Evolutionary conservation across 495 filamentous ascomycete genomes (phyloP), one percentile per base, ranked within the genome.

Genomic region (Aspergillus olivimuriae): DNA sequence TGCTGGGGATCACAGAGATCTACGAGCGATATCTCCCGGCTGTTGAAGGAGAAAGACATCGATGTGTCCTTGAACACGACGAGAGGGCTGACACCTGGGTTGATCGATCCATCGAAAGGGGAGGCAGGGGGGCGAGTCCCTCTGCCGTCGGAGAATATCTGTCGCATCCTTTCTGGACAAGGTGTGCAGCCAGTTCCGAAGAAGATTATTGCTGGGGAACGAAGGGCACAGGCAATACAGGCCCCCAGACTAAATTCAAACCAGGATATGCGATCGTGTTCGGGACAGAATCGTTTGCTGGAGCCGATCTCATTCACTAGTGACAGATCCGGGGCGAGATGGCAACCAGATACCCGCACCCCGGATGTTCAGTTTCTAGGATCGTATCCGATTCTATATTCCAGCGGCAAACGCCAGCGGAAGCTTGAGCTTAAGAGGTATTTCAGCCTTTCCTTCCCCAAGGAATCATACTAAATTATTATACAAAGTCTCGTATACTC

Each of bases 31-130:
- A 31, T 51, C 14, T 15, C 17, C n/a, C 31, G 45, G 0, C 0
- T 17, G 19, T 20, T 48, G 26, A 18, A 34, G 21, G 17, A 36
- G 22, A n/a, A 0, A 9, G 44, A 48, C 4, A 10, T 44, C 10
- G 43, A 58, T 40, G 23, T 44, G 3, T n/a, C 16, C 1, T n/a
- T 26, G 15, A 58, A 54, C 14, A 49, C 41, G 12, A 53, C 50
- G 0, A 36, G 48, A 32, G 47, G 43, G 1, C n/a, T 47, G 23
- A 54, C 48, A 2, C 48, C 47, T 19, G 47, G 51, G 11, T 28
- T 55, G 17, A 47, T 44, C 6, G 39, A 38, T 15, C 49, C 42
- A 12, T 22, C 23, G 5, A 16, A 22, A 31, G 48, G 52, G 0
- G 53, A 44, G 36, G 35, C 24, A 6, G 49, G 53, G 0, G 48